Conservation (phyloP, 208 protist genomes). For the Crithidia bombi region DNA sequence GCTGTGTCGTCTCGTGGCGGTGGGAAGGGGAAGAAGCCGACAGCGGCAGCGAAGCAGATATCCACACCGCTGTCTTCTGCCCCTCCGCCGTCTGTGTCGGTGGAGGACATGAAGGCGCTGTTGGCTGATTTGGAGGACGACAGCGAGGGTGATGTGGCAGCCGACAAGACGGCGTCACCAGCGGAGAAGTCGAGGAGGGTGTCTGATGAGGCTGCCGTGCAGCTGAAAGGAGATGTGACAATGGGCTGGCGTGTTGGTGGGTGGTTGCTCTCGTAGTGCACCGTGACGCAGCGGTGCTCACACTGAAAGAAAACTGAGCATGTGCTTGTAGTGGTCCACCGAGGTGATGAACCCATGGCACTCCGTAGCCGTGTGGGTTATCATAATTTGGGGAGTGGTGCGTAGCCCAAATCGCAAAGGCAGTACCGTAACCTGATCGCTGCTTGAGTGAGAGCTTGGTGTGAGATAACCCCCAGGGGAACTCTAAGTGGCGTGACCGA, state of each 20-base stretch:
- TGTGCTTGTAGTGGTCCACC: too few species aligned
- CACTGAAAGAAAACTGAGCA: too few species aligned
- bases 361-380: too few species aligned
- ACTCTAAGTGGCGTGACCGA: too few species aligned
- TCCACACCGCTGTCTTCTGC: background rate
- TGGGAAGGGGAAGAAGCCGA: background rate
- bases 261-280: slow-evolving; percentile 21
- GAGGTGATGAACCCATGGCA: too few species aligned
- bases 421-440: too few species aligned
- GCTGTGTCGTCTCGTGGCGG: too few species aligned
- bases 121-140: slow-evolving; percentile 45
- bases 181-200: background rate
- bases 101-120: slow-evolving; percentile 68
- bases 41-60: background rate
- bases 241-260: background rate
- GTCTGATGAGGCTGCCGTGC: background rate
- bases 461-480: too few species aligned
- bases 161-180: background rate
- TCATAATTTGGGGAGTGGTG: too few species aligned
- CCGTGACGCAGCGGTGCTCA: too few species aligned
- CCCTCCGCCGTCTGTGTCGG: slow-evolving; percentile 22
- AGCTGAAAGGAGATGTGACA: background rate
- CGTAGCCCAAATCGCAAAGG: too few species aligned
- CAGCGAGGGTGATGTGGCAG: background rate
- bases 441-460: too few species aligned